Evolutionary conservation across 495 filamentous ascomycete genomes (phyloP), one percentile per base, ranked within the genome.

Genomic region (Hyphodiscus hymeniophilus): DNA sequence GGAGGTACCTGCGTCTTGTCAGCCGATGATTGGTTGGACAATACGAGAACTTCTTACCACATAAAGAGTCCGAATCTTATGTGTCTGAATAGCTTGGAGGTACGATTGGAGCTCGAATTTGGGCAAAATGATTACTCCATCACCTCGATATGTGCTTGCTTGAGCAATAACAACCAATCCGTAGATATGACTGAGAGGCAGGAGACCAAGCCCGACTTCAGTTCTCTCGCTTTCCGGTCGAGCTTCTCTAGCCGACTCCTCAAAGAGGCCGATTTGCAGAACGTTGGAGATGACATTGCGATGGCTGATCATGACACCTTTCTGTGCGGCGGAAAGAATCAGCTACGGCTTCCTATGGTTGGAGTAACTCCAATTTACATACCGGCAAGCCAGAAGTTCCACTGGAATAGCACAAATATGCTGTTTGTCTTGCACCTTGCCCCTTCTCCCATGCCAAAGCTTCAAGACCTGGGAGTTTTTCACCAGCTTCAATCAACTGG

Each of bases 261-360:
- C 84, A 49, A 67, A 80, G 11, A 70, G 61, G 15, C 58, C 50
- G 47, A 81, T 71, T 56, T 89, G 84, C 56, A 92, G 59, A 1
- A 78, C 74, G 56, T 94, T 95, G 23, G 87, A 79, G 42, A 95
- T 95, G 15, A 94, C 84, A 59, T 95, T 95, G 13, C 71, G 66
- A 64, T 95, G 89, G 12, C 87, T 83, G 52, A 95, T 88, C 88
- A 89, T 94, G 31, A 94, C 89, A 21, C 87, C 89, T 88, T 95
- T 95, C 82, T 91, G 45, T 21, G 52, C n/a, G 17, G n/a, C 18
- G 10, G 33, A 34, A 26, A 23, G 23, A 31, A 42, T 40, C 13
- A 40, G 38, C 38, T 17, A 20, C 12, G 7, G 1, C 6, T 8
- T 11, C 17, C 24, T 5, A 45, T 15, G 34, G n/a, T 31, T n/a